These are phyloP conservation scores for Fusarium nygamai DNA, from an alignment of 2,329 filamentous ascomycete species.

Conservation along the genomic window DNA sequence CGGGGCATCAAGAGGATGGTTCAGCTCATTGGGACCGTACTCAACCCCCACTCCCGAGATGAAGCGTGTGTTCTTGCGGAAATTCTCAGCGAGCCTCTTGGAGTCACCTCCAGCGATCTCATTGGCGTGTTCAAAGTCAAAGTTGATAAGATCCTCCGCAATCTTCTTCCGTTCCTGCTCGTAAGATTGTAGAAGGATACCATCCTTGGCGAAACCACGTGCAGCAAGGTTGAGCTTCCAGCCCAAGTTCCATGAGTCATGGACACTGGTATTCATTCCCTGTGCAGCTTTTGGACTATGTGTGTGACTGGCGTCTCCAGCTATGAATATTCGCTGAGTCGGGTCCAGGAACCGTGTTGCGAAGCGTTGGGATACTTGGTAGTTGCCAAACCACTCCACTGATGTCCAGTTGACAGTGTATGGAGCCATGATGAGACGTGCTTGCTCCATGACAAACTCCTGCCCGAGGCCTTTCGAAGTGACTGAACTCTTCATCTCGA, in stretches of 20 bases:
- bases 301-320: constrained; percentile 76
- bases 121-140: constrained; percentile 66
- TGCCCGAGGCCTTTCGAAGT: constrained; percentile 59
- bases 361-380: constrained; percentile 75
- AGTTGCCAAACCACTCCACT: constrained; percentile 77
- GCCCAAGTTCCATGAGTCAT: constrained; percentile 70
- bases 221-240: constrained; percentile 64
- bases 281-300: constrained; percentile 78
- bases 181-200: constrained; percentile 66
- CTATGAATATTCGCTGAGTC: constrained; percentile 68
- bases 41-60: constrained; percentile 77
- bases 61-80: constrained; percentile 75
- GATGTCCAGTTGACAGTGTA: constrained; percentile 67
- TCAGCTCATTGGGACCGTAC: constrained; percentile 62
- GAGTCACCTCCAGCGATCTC: constrained; percentile 70
- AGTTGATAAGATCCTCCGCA: constrained; percentile 66
- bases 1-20: constrained; percentile 51
- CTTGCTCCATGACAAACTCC: constrained; percentile 76
- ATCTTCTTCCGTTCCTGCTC: constrained; percentile 71
- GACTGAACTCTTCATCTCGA: constrained; percentile 60
- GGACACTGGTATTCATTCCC: constrained; percentile 70
- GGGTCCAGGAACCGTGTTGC: constrained; percentile 73
- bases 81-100: constrained; percentile 72
- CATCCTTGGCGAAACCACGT: constrained; percentile 63
- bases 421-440: constrained; percentile 67